Evolutionary conservation across 2,329 filamentous ascomycete species (phyloP), one percentile per base, ranked within the genome.

Genomic region (Rachicladosporium sp.): DNA sequence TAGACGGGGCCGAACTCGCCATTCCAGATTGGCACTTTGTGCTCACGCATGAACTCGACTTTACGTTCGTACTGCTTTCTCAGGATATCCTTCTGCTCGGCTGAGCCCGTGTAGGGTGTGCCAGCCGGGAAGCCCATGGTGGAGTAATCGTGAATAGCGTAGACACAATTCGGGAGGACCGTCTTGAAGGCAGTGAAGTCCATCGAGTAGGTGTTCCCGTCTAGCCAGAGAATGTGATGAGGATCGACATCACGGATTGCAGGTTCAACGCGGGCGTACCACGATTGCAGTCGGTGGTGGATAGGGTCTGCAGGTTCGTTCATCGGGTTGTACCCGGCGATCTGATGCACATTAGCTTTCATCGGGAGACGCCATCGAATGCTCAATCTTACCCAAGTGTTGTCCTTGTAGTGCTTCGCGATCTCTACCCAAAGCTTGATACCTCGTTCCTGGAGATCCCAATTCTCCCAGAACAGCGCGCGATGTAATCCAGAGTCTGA

Each of bases 91-190:
- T 67, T 63, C 39, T 74, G 69, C 3, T 66, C 63, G 0, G 33
- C 45, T 0, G 60, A 65, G 4, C 65, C 62, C 0, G 57, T 59
- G 38, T 66, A 74, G 3, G 53, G 56, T 35, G 67, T 63, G 0
- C 44, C 55, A 47, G 52, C 54, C 3, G 49, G 71, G 43, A 75
- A 74, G 0, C 71, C 72, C 50, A 68, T 66, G 43, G 60, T 59
- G 12, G 62, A 63, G 46, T 75, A 75, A 46, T 75, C 71, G 47
- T 75, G 71, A 33, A 70, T 60, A 3, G 66, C 61, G 48, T 74
- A 74, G 0, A 71, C 71, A 2, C 62, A 57, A 47, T 54, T 63
- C 33, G 68, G 67, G 0, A 72, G 53, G 0, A 63, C 53, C 3
- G 59, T 48, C 4, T 60, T 53, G 1, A 64, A 61, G 40, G 68